phyloP scores from a whole-genome alignment of 139 green algal genomes.

The Closterium sp. region DNA sequence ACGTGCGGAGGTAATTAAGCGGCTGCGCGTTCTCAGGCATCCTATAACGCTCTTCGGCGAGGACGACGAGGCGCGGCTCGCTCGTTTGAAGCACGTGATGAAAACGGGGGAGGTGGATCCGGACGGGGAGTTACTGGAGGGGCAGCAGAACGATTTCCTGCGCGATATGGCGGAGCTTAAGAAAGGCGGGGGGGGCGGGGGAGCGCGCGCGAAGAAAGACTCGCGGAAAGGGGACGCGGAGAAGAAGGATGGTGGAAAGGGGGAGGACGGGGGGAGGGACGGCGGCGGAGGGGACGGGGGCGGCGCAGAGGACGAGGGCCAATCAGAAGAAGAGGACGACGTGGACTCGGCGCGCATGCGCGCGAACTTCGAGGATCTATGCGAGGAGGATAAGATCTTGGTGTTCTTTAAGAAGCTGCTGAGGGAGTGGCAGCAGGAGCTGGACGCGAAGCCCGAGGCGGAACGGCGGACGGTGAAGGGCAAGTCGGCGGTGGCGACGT shows the following conservation, averaged over 20 bases:
- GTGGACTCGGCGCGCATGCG: conserved; percentile 43
- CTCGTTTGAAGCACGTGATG: conserved; percentile 29
- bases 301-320: conserved; percentile 1
- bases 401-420: conserved; percentile 53
- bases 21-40: conserved; percentile 79
- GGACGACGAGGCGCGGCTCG: conserved; percentile 42
- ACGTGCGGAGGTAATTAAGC: conserved; percentile 74
- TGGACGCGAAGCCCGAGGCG: conserved; percentile 70
- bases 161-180: conserved; percentile 23
- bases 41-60: conserved; percentile 93
- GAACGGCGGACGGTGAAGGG: conserved; percentile 44
- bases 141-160: conserved; percentile 55
- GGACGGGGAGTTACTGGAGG: conserved; percentile 44
- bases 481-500: conserved; percentile 50
- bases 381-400: conserved; percentile 48
- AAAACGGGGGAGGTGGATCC: conserved; percentile 35
- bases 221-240: conserved; percentile 37
- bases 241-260: conserved; percentile 39
- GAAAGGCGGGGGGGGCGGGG: conserved; percentile 15
- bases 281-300: conserved; percentile 9
- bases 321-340: conserved; percentile 29
- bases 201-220: background rate
- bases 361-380: conserved; percentile 43
- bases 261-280: conserved; percentile 9
- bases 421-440: conserved; percentile 85